phyloP scores from a whole-genome alignment of 768 basidiomycete genomes.

The Serendipita sp. region DNA sequence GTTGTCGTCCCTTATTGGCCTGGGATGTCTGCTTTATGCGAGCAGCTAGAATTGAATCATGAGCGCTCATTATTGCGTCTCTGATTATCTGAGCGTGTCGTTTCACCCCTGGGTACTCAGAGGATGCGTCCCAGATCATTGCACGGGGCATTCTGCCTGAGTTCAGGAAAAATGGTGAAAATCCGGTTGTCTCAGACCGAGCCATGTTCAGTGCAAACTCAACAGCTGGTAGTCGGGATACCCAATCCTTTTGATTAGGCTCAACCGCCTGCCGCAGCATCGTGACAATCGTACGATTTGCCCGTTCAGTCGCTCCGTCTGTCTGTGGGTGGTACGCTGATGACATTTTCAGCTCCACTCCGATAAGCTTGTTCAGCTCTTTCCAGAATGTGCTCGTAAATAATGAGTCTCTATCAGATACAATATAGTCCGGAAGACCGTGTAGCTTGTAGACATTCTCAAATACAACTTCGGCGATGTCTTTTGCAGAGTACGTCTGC shows the following conservation, averaged over 20 bases:
- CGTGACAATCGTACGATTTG: conserved; percentile 19
- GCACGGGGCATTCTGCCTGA: conserved; percentile 18
- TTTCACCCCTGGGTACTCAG: conserved; percentile 17
- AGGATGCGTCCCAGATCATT: conserved; percentile 17
- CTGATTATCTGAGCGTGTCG: conserved; percentile 15
- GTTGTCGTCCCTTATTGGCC: conserved; percentile 15
- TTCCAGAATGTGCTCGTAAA: conserved; percentile 32
- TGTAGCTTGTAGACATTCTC: conserved; percentile 22
- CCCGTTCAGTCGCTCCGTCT: conserved; percentile 25
- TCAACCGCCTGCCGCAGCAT: conserved; percentile 17
- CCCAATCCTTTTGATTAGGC: conserved; percentile 20
- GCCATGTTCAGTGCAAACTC: conserved; percentile 26
- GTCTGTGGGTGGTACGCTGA: conserved; percentile 29
- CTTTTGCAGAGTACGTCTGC: conserved; percentile 18
- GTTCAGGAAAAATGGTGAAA: conserved; percentile 23
- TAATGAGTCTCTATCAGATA: conserved; percentile 26
- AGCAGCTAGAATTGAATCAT: conserved; percentile 16
- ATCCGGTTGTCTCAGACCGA: conserved; percentile 20
- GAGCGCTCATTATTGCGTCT: conserved; percentile 16
- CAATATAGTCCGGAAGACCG: conserved; percentile 24
- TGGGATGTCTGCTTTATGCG: conserved; percentile 16
- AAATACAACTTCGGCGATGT: conserved; percentile 24
- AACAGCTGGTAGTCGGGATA: conserved; percentile 16
- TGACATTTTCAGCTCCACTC: conserved; percentile 21
- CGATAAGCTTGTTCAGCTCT: conserved; percentile 18